A percentile compares a stretch with the other conserved stretches of the same genome.
Conservation (phyloP, 306 rosid genomes). For the Sophora flavescens region DNA sequence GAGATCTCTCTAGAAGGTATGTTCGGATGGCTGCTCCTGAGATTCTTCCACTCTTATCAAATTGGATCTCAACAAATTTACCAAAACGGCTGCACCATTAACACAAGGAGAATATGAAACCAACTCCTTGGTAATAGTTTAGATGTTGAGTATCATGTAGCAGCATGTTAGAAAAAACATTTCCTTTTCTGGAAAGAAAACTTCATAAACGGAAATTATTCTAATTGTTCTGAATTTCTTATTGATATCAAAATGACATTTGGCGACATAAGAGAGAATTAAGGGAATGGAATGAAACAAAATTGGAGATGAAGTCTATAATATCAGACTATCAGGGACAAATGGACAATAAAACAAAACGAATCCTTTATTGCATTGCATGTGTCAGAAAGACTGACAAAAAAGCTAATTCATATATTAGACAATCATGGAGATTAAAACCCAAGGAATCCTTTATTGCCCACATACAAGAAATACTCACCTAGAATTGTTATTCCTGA, state of each 20-base stretch:
- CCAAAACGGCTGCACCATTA: conserved; percentile 90
- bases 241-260: conserved; percentile 33
- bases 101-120: conserved; percentile 48
- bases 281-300: conserved; percentile 36
- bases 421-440: conserved; percentile 34
- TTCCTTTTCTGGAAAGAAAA: conserved; percentile 38
- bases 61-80: conserved; percentile 97
- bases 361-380: conserved; percentile 36
- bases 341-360: conserved; percentile 40
- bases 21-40: conserved; percentile 99
- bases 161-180: conserved; percentile 25
- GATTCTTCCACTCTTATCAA: conserved; percentile 97
- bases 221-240: conserved; percentile 3
- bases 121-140: conserved; percentile 25
- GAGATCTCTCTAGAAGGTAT: conserved; percentile 96
- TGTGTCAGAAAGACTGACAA: conserved; percentile 25
- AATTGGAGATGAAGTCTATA: conserved; percentile 33
- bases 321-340: conserved; percentile 13
- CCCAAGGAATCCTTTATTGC: conserved; percentile 32
- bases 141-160: conserved; percentile 17
- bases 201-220: conserved; percentile 35
- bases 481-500: conserved; percentile 98
- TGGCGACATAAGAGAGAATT: neutral
- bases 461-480: conserved; percentile 52
- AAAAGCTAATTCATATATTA: conserved; percentile 16